Evolutionary conservation across 345 rosid genomes (phyloP), one percentile per base, ranked within the genome.

Genomic region (Aquilaria yunnanensis): DNA sequence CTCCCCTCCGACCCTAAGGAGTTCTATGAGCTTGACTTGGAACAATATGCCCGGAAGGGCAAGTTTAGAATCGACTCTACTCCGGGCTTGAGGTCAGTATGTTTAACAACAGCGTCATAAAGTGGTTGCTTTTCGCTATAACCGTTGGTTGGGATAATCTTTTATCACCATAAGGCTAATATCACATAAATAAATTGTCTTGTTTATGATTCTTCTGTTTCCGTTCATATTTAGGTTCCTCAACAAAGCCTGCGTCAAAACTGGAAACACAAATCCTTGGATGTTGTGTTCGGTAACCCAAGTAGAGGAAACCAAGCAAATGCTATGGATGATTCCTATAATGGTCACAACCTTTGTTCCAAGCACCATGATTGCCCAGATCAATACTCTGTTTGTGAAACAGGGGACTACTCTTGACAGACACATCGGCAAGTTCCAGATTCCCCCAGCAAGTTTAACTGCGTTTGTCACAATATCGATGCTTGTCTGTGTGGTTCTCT

Each of bases 251-350:
- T 74, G 89, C 49, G 80, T 88, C 31, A 79, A 77, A 67, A 80
- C 89, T 45, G 84, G 78, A n/a, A 54, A 79, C 51, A 75, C 65
- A 0, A 70, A 68, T 65, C 72, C 81, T 14, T 94, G 95, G 96
- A 71, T 63, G 73, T 71, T 88, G 0, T 86, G 96, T 70, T 54
- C 96, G 8, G 88, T 81, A 13, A 88, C 96, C 29, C 92, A 90
- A 80, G 97, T 94, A 0, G 99, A 94, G 74, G 99, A 94, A 71
- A 90, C 99, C 12, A 94, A 94, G 53, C 96, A 94, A 64, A 90
- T 88, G 93, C 51, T 94, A 14, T 70, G 87, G 73, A 90, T 94
- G 99, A 74, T 94, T 50, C 97, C 96, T 1, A 77, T 94, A 62
- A 47, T 81, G 74, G 32, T 84, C 31, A 72, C 85, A 23, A 90